Evolutionary conservation across 2,329 filamentous ascomycete species (phyloP).

Genomic region (Aspergillus floridensis): DNA sequence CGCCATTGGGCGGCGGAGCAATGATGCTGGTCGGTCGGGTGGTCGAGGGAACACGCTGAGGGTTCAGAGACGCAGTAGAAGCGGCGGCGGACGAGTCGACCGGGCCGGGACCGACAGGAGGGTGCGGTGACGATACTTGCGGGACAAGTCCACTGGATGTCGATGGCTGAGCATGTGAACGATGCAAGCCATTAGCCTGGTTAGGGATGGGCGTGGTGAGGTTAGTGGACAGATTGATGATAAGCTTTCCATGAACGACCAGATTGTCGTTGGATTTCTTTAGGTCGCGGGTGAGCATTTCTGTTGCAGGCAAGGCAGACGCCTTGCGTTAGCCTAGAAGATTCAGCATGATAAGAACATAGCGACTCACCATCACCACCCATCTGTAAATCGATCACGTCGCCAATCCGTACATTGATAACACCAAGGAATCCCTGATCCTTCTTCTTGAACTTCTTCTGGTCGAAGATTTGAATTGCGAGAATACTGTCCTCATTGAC

Average conservation of each 20-base stretch:
- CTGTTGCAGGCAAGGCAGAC: conserved; percentile 42
- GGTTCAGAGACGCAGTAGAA: conserved; percentile 35
- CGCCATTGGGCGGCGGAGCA: conserved; percentile 39
- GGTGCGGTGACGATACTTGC: conserved; percentile 30
- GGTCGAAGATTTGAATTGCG: conserved; percentile 97
- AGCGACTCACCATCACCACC: conserved; percentile 77
- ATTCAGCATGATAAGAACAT: background rate
- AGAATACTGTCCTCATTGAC: conserved; percentile 95
- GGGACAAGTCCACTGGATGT: conserved; percentile 41
- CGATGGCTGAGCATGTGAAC: conserved; percentile 33
- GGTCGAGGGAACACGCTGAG: conserved; percentile 34
- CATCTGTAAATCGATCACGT: conserved; percentile 84
- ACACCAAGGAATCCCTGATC: conserved; percentile 97
- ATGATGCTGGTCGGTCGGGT: conserved; percentile 40
- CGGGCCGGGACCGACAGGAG: conserved; percentile 30
- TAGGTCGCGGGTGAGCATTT: conserved; percentile 96
- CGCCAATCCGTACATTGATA: conserved; percentile 93
- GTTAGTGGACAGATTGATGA: conserved; percentile 94
- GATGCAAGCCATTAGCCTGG: conserved; percentile 44
- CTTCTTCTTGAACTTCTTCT: conserved; percentile 99
- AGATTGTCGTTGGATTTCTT: conserved; percentile 98
- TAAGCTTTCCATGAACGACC: conserved; percentile 95
- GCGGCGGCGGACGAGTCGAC: conserved; percentile 28
- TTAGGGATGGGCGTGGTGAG: conserved; percentile 65
- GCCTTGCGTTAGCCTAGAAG: conserved; percentile 15